phyloP scores from a whole-genome alignment of 2,329 filamentous ascomycete species.

The Paraphoma chrysanthemicola region DNA sequence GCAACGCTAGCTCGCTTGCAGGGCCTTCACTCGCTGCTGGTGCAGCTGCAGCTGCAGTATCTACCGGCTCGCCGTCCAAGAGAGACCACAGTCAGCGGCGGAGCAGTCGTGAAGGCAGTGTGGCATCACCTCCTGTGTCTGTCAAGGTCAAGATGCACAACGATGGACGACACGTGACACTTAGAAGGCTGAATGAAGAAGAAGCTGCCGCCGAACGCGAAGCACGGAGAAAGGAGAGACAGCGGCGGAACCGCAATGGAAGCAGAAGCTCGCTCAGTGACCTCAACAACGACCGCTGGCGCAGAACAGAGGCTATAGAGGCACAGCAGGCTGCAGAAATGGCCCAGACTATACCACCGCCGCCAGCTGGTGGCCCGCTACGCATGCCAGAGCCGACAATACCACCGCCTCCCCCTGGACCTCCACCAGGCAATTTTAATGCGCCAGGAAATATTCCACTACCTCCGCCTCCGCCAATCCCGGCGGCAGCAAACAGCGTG shows the following conservation, averaged over 20 bases:
- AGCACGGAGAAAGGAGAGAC: slow-evolving; percentile 58
- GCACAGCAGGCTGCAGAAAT: slow-evolving; percentile 42
- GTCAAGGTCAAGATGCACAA: slow-evolving; percentile 71
- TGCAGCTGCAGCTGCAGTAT: slow-evolving; percentile 30
- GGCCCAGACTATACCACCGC: slow-evolving; percentile 31
- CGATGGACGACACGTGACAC: slow-evolving; percentile 68
- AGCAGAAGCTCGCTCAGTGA: slow-evolving; percentile 50
- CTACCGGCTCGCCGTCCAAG: slow-evolving; percentile 37
- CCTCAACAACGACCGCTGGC: slow-evolving; percentile 48
- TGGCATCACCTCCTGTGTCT: slow-evolving; percentile 65
- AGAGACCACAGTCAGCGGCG: slow-evolving; percentile 36
- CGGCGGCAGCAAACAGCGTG: slow-evolving; percentile 36
- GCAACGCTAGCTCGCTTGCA: slow-evolving; percentile 22
- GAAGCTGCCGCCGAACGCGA: slow-evolving; percentile 68
- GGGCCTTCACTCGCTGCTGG: slow-evolving; percentile 32
- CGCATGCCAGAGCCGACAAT: slow-evolving; percentile 39
- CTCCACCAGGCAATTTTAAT: slow-evolving; percentile 28
- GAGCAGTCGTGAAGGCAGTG: slow-evolving; percentile 50
- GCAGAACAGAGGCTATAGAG: slow-evolving; percentile 47
- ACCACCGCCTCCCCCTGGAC: slow-evolving; percentile 40
- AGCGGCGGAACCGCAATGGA: slow-evolving; percentile 46
- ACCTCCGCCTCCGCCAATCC: slow-evolving; percentile 46
- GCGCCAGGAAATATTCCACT: slow-evolving; percentile 21
- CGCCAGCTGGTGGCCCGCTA: slow-evolving; percentile 30
- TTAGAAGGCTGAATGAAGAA: slow-evolving; percentile 66